These are phyloP conservation scores for Gamsiella multidivaricata DNA, from an alignment of 192 early-diverging fungal genomes.

Conservation along the genomic window DNA sequence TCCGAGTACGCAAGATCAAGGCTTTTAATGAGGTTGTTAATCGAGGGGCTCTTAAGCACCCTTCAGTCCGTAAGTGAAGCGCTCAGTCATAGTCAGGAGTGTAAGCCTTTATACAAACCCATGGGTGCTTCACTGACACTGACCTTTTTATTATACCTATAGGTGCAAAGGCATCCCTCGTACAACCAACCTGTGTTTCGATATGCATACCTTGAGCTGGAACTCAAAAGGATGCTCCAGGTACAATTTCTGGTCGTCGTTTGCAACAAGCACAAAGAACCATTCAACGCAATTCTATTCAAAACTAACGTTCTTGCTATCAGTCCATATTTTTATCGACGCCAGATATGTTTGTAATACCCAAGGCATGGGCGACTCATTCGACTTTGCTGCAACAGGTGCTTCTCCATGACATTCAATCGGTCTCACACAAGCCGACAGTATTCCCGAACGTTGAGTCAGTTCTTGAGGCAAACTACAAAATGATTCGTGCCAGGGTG, in stretches of 20 bases:
- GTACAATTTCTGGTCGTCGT: too few species aligned
- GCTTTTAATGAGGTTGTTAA: constrained; percentile 63
- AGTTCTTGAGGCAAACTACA: constrained; percentile 37
- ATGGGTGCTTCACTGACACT: too few species aligned
- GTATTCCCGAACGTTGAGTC: constrained; percentile 40
- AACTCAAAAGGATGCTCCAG: constrained; percentile 63
- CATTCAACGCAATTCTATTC: background rate
- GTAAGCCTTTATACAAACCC: background rate
- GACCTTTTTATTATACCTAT: background rate
- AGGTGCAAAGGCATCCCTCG: constrained; percentile 39
- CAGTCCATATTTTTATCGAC: constrained; percentile 66
- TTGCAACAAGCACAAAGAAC: too few species aligned
- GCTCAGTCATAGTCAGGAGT: background rate
- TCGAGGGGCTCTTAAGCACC: constrained; percentile 61
- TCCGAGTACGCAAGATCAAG: constrained; percentile 63
- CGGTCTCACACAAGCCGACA: constrained; percentile 24
- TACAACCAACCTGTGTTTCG: constrained; percentile 40
- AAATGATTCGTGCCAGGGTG: constrained; percentile 48
- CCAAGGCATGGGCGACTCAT: constrained; percentile 62
- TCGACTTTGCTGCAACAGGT: constrained; percentile 53
- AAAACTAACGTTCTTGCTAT: background rate
- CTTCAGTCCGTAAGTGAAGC: constrained; percentile 57
- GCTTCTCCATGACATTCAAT: constrained; percentile 54
- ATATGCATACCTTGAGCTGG: constrained; percentile 56
- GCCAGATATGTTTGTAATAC: constrained; percentile 72